Base-by-base conservation (phyloP, 306 rosid species). In the Notholithocarpus densiflorus region DNA sequence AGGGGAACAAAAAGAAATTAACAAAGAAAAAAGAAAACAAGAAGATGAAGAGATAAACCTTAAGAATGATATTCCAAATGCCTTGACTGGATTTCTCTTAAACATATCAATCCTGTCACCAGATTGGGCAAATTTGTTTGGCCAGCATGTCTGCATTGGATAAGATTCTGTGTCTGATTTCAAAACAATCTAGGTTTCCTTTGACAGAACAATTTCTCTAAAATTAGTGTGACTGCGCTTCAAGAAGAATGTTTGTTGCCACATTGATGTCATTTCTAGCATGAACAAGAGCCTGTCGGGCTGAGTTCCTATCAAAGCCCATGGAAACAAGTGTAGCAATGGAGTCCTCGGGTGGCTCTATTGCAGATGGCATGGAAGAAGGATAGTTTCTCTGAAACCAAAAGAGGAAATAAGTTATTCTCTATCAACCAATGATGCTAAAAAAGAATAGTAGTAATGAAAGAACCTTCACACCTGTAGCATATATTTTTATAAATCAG, bases 221-320 rank as follows among this genome's bases (percentile, higher is more conserved):
- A 31, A 24, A 72, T 87, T 84, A 92, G 87, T 88, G 97, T 19
- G 93, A 70, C 77, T 96, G 97, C 26, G 94, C 88, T 86, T 96
- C 96, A 6, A 96, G 87, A 72, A 96, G 98, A 77, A 96, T 96
- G 89, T 91, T 90, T n/a, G 99, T 93, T 4, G 99, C 99, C 79
- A 87, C 78, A 83, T 89, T 93, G 82, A 96, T 85, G 13, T 96
- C 98, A 37, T 96, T 96, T 86, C 97, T 83, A 15, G 99, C 98
- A 71, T 88, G 99, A 88, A 89, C 88, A 29, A 96, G 89, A 6
- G 99, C 99, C 84, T 96, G 99, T 82, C 97, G 88, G 17, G 98
- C 99, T n/a, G 92, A 83, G 82, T 84, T 84, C 82, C 96, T 88
- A 85, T 96, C 98, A 73, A 96, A 96, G 13, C 99, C 99, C 99